A percentile compares a stretch with the other conserved stretches of the same genome.
These are phyloP conservation scores for Apiotrichum veenhuisii DNA, from an alignment of 1,284 basidiomycete species.

Conservation along the genomic window DNA sequence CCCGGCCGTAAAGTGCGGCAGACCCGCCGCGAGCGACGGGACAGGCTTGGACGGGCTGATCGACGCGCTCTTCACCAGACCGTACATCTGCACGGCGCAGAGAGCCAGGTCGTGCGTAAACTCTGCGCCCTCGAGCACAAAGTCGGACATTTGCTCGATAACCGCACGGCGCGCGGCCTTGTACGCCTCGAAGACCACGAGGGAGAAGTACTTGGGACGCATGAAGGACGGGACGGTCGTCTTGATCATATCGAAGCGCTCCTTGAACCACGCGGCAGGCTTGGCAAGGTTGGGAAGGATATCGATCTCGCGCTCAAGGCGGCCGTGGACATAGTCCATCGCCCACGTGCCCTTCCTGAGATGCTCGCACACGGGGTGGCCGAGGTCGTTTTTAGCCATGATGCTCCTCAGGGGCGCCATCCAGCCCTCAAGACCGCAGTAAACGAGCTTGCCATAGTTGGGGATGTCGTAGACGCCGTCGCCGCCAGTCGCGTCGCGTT, in stretches of 20 bases:
- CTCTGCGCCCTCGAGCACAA: slow-evolving; percentile 74
- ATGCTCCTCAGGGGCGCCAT: slow-evolving; percentile 79
- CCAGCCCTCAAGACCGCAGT: slow-evolving; percentile 93
- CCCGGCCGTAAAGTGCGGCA: slow-evolving; percentile 83
- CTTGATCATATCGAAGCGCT: slow-evolving; percentile 75
- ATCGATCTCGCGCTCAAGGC: slow-evolving; percentile 55
- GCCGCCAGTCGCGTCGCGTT: slow-evolving; percentile 71
- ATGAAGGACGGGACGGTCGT: slow-evolving; percentile 72
- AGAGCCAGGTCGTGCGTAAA: slow-evolving; percentile 86
- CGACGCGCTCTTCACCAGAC: slow-evolving; percentile 79
- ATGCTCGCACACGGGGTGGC: slow-evolving; percentile 82
- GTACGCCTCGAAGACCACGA: slow-evolving; percentile 83
- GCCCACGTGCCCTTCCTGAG: slow-evolving; percentile 84
- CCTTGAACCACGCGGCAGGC: slow-evolving; percentile 75
- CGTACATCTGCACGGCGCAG: slow-evolving; percentile 86
- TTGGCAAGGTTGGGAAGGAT: slow-evolving; percentile 63
- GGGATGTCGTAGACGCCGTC: slow-evolving; percentile 76
- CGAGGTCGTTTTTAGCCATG: slow-evolving; percentile 83
- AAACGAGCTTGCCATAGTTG: slow-evolving; percentile 66
- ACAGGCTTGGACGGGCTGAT: slow-evolving; percentile 62
- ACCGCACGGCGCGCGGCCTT: slow-evolving; percentile 76
- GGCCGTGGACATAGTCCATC: slow-evolving; percentile 71
- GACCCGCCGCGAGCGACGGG: slow-evolving; percentile 84
- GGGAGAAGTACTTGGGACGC: slow-evolving; percentile 88
- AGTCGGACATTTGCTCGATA: slow-evolving; percentile 80